A percentile compares a stretch with the other conserved stretches of the same genome.
Evolutionary conservation across 495 filamentous ascomycete genomes (phyloP).

Genomic region (Xylaria cubensis): DNA sequence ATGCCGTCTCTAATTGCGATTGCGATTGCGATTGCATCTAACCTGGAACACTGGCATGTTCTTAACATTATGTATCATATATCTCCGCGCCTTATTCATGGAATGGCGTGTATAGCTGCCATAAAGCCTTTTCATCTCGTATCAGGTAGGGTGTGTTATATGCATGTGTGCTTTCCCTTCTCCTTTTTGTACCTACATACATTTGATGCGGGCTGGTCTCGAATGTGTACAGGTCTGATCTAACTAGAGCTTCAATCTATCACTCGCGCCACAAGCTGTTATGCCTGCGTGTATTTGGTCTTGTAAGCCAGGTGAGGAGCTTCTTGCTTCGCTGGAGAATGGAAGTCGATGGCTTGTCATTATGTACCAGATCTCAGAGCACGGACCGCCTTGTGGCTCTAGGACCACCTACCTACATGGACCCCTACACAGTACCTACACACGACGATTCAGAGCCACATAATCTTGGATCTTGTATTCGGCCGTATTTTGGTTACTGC

Average conservation of each 20-base stretch:
- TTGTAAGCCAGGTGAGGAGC: neutral
- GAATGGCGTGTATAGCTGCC: neutral
- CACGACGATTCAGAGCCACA: too few relatives aligned
- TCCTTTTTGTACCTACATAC: neutral
- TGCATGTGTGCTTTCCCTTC: neutral
- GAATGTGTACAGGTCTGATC: neutral
- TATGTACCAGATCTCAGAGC: neutral
- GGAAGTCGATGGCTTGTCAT: neutral
- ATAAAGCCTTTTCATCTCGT: neutral
- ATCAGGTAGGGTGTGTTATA: neutral
- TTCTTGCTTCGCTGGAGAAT: neutral
- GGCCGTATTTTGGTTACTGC: too few relatives aligned
- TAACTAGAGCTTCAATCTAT: neutral
- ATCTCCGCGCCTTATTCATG: neutral
- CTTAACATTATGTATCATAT: neutral
- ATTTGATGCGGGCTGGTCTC: neutral
- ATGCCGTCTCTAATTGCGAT: neutral
- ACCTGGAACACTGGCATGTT: neutral
- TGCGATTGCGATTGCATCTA: neutral
- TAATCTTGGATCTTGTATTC: too few relatives aligned
- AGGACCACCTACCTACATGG: too few relatives aligned
- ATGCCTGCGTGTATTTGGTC: neutral
- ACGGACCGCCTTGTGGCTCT: constrained; percentile 1
- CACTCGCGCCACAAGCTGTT: neutral
- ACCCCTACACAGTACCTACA: too few relatives aligned